phyloP scores from a whole-genome alignment of 768 basidiomycete genomes.

The Pisolithus orientalis region DNA sequence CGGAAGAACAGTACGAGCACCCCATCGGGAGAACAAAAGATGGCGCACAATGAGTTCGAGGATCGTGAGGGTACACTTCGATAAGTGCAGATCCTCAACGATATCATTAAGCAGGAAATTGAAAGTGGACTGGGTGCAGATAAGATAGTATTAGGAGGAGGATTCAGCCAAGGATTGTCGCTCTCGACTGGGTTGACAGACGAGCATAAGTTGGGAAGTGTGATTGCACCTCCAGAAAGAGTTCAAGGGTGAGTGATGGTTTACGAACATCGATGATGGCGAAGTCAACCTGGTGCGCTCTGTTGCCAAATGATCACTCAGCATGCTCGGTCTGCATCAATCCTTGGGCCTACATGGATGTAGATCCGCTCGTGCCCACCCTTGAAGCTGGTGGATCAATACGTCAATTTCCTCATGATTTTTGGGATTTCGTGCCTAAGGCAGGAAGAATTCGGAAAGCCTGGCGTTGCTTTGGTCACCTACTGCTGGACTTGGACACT shows the following conservation, averaged over 20 bases:
- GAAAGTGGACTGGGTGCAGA: slow-evolving; percentile 57
- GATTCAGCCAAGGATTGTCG: slow-evolving; percentile 81
- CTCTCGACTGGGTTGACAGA: slow-evolving; percentile 63
- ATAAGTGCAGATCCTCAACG: slow-evolving; percentile 49
- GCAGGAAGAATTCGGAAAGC: slow-evolving; percentile 1
- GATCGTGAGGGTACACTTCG: slow-evolving; percentile 36
- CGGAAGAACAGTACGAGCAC: too few species aligned
- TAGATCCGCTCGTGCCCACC: slow-evolving; percentile 62
- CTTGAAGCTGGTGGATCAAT: slow-evolving; percentile 40
- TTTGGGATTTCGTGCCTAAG: slow-evolving; percentile 35
- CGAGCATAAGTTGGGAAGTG: slow-evolving; percentile 49
- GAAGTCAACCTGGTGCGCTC: background rate
- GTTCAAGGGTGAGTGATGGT: slow-evolving; percentile 47
- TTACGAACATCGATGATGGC: background rate
- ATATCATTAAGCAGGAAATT: slow-evolving; percentile 64
- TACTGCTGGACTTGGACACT: slow-evolving; percentile 61
- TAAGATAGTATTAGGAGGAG: slow-evolving; percentile 77
- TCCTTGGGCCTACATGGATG: slow-evolving; percentile 82
- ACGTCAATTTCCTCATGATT: slow-evolving; percentile 45
- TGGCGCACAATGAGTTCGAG: slow-evolving; percentile 27
- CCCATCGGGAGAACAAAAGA: slow-evolving; percentile 51
- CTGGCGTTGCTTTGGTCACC: slow-evolving; percentile 54
- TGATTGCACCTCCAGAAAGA: slow-evolving; percentile 54
- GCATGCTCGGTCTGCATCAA: slow-evolving; percentile 56
- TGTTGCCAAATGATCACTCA: slow-evolving; percentile 45